A percentile compares a stretch with the other conserved stretches of the same genome.
These are phyloP conservation scores for Eimeria sp. DNA, from an alignment of 169 alveolate species.

Conservation along the genomic window DNA sequence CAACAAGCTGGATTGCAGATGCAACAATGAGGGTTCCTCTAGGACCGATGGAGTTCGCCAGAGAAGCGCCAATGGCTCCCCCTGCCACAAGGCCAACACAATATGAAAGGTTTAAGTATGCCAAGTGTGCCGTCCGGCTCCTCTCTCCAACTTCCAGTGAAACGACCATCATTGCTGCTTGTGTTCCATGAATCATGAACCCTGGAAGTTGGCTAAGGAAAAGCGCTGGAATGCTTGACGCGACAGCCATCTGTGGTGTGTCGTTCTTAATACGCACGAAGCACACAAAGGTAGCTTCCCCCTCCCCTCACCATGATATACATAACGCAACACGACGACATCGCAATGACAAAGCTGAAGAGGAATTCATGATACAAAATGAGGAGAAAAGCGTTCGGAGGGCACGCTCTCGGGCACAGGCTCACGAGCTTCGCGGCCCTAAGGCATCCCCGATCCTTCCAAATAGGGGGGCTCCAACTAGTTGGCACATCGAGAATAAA, in stretches of 20 bases:
- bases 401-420: too few species aligned
- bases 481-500: conserved; percentile 66
- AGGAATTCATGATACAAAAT: too few species aligned
- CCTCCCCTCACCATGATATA: conserved; percentile 71
- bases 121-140: conserved; percentile 70
- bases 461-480: conserved; percentile 74
- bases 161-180: conserved; percentile 77
- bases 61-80: conserved; percentile 65
- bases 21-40: conserved; percentile 79
- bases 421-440: conserved; percentile 81
- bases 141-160: conserved; percentile 54
- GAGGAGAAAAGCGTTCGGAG: neutral
- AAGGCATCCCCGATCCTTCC: conserved; percentile 76
- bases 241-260: conserved; percentile 68
- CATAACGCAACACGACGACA: conserved; percentile 74
- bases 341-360: conserved; percentile 68
- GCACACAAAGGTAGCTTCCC: neutral
- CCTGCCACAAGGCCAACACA: conserved; percentile 75
- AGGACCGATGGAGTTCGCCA: conserved; percentile 63
- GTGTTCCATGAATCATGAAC: conserved; percentile 73
- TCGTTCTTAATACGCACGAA: neutral
- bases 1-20: conserved; percentile 68
- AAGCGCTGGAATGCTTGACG: conserved; percentile 58
- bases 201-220: conserved; percentile 80
- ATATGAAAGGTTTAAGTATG: conserved; percentile 77